These are phyloP conservation scores for Euphorbia tirucalli DNA, from an alignment of 345 rosid genomes.

Conservation along the genomic window DNA sequence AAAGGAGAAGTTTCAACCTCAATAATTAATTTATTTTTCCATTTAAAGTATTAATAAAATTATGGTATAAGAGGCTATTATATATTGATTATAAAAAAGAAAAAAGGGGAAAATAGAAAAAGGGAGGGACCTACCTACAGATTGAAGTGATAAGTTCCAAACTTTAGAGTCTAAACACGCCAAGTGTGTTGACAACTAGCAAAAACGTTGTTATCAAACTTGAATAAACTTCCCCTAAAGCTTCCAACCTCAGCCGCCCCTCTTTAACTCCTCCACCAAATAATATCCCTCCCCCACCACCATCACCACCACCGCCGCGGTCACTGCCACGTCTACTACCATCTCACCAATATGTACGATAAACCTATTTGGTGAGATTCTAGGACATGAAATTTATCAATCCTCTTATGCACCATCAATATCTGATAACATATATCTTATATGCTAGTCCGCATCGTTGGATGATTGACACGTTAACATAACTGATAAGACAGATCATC, in stretches of 20 bases:
- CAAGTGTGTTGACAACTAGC: constrained; percentile 6
- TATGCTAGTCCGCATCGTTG: no score
- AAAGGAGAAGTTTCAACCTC: no score
- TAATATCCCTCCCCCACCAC: background rate
- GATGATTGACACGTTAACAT: no score
- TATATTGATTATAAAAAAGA: no score
- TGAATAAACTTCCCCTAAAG: background rate
- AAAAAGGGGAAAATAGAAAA: background rate
- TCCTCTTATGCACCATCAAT: no score
- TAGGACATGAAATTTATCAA: no score
- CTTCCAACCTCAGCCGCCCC: constrained; percentile 9
- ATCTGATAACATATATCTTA: no score
- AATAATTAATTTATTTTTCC: no score
- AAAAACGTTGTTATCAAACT: constrained; percentile 2
- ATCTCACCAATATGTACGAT: no score
- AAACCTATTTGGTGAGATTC: no score
- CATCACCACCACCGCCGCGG: background rate
- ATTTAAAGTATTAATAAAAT: background rate
- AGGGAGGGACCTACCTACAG: constrained; percentile 14
- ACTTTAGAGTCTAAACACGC: constrained; percentile 25
- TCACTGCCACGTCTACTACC: no score
- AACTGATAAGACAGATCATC: no score
- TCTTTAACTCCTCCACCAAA: constrained; percentile 6
- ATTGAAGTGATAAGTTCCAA: constrained; percentile 34
- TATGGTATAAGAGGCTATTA: background rate